A percentile compares a stretch with the other conserved stretches of the same genome.
These are phyloP conservation scores for Triticum turgidum DNA, from an alignment of 176 grass and related monocot species.

Conservation along the genomic window DNA sequence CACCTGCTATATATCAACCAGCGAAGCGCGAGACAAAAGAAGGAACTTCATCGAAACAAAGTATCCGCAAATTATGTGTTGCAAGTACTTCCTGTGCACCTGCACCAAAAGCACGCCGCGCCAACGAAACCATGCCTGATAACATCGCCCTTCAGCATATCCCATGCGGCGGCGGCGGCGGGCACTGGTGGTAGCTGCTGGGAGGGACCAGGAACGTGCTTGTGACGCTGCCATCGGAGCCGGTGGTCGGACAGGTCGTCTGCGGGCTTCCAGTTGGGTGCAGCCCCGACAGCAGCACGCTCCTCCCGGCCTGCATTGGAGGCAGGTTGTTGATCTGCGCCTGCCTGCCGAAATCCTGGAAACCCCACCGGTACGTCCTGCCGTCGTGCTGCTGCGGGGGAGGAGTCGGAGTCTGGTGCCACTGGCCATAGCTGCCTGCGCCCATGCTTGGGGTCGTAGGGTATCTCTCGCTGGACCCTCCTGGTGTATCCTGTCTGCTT, in stretches of 20 bases:
- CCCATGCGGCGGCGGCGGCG: background rate
- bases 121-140: background rate
- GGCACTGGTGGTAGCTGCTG: background rate
- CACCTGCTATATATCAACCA: background rate
- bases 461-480: background rate
- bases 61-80: background rate
- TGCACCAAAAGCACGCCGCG: background rate
- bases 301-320: background rate
- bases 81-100: background rate
- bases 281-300: background rate
- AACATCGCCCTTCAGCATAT: conserved; percentile 9
- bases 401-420: background rate
- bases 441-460: background rate
- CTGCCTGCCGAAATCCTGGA: background rate
- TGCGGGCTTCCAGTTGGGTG: background rate
- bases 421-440: background rate
- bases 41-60: background rate
- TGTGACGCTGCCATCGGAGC: conserved; percentile 24
- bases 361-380: conserved; percentile 24
- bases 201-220: conserved; percentile 7
- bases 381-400: background rate
- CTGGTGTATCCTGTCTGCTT: background rate
- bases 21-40: background rate
- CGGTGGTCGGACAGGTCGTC: conserved; percentile 9
- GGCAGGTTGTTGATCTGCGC: background rate